Evolutionary conservation across 139 green algal genomes (phyloP), one percentile per base, ranked within the genome.

Genomic region (Picochlorum costavermella): DNA sequence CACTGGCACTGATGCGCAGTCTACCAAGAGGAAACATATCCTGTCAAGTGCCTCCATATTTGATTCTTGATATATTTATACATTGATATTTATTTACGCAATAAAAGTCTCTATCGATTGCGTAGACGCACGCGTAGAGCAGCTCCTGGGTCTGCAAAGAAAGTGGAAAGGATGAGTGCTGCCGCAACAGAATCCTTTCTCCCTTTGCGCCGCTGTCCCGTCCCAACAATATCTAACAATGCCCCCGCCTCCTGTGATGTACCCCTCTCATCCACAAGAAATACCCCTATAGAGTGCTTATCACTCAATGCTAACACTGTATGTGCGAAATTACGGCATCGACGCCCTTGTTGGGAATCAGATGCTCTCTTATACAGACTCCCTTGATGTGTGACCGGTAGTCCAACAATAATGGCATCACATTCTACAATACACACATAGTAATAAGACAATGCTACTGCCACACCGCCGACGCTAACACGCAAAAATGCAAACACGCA

Each of bases 281-380:
- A 76, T 11, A 76, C 70, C 2, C 3, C 10, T 16, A 69, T 3
- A 25, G 25, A 26, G 8, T 40, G 4, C 1, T 45, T 11, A 5
- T 16, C 46, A 14, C 51, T 63, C 43, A 65, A 23, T 11, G 56
- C 25, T 3, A 63, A 65, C n/a, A 76, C 4, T 26, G 46, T 60
- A 3, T 25, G 9, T 2, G 63, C 70, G 64, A 76, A 76, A 58
- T 76, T 72, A 43, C 70, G 64, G 43, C 70, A 76, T 6, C 70
- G 56, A 25, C 70, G 64, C 5, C 70, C 70, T 58, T 76, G 70
- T 49, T 76, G 70, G n/a, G 70, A 76, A 49, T 76, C 70, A 6
- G 64, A 68, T 29, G 33, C 17, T 6, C 57, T 55, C 10, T 20
- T 29, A 4, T 43, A 44, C 31, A 76, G 56, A 36, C 12, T 31